Base-by-base conservation (phyloP, 1,284 basidiomycete species). In the Puccinia polysora region DNA sequence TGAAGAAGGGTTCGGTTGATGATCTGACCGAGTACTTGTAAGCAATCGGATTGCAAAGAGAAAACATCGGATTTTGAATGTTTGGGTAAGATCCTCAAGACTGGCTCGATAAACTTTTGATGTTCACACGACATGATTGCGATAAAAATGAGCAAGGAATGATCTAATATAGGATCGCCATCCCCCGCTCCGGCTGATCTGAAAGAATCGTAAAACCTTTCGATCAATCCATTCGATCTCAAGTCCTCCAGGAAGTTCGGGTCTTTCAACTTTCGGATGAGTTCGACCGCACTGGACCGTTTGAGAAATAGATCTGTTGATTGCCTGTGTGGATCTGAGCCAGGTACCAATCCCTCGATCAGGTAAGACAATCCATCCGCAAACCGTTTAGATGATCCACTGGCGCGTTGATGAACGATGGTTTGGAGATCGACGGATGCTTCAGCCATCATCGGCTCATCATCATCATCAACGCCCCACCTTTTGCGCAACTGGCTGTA, bases 351-450 rank as follows among this genome's bases (percentile, higher is more conserved):
- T n/a, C 67, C 67, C 49, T 69, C 67, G 30, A 69, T 58, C 34
- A 69, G 38, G 47, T 59, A 69, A 10, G 30, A 60, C 15, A 69
- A 20, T 28, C 60, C 67, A 69, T 69, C 67, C 0, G 45, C 25
- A 47, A 69, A 69, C 25, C 67, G 67, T 60, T 69, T 69, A 18
- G 67, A 69, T n/a, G 67, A 60, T 14, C 67, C 67, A 28, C 28
- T 50, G n/a, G 56, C 55, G 20, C 67, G 55, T n/a, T 69, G 67
- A 50, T 69, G 55, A 28, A 45, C 49, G 36, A 52, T 59, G 25
- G 67, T 69, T n/a, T 59, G 67, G 10, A 69, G 14, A 5, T 59
- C 56, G 32, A n/a, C n/a, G n/a, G n/a, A n/a, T n/a, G 43, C n/a
- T 23, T 59, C 43, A 23, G n/a, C 45, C 14, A 36, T 34, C 10